Evolutionary conservation across 805 yeast species (phyloP), one percentile per base, ranked within the genome.

Genomic region (Cyberlindnera petersonii): DNA sequence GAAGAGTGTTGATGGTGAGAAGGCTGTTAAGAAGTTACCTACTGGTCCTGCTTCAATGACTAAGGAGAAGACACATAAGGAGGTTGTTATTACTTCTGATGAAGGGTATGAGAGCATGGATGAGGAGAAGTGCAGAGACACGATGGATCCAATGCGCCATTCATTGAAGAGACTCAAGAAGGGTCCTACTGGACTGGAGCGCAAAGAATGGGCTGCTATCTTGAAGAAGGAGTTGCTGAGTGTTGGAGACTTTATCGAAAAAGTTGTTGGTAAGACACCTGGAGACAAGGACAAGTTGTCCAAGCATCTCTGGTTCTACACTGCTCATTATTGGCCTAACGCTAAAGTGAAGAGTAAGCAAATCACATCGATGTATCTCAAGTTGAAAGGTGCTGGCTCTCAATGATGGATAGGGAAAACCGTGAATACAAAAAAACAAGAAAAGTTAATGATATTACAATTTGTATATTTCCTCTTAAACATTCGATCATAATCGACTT

Each of bases 251-350:
- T 80, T 75, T 53, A 86, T 86, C 39, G 74, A 67, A 24, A 53
- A 60, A 37, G 61, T 61, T 27, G 68, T 66, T 17, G 41, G 42
- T 13, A 50, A 58, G 14, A 22, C 31, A 1, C 45, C 45, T 3
- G 52, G 52, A 4, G 65, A 65, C 17, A 55, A 65, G 21, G 68
- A 61, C 6, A 72, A 68, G 53, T 50, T 65, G 42, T 66, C 68
- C 41, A 80, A 74, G 56, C 93, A 86, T 52, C 62, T 87, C 43
- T 87, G 96, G 96, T 75, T 84, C 22, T 86, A 82, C 58, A 86
- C 93, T 5, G 72, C 88, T 16, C 72, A 75, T 38, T 87, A 79
- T 64, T 87, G 96, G 96, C 96, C 96, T 3, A 35, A 35, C 20
- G 84, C 79, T 4, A 74, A 75, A 45, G 96, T 81, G n/a, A 77